Conservation (phyloP, 805 yeast species). For the Wickerhamiella lipophila region DNA sequence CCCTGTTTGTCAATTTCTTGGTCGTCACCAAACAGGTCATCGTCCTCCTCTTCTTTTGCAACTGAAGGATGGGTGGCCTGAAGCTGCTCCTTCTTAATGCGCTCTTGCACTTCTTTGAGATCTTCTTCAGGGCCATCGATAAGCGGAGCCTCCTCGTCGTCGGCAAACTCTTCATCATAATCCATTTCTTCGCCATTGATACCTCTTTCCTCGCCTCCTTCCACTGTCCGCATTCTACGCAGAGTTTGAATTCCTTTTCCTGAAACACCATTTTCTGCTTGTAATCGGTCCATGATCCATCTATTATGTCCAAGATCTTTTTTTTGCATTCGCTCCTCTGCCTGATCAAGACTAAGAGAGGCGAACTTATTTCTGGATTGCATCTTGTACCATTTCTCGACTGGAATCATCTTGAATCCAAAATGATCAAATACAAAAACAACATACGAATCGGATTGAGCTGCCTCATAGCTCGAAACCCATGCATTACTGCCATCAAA, state of each 20-base stretch:
- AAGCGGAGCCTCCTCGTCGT: constrained; percentile 97
- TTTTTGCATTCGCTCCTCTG: constrained; percentile 86
- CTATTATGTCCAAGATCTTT: constrained; percentile 58
- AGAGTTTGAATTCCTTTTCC: constrained; percentile 12
- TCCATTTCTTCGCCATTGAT: constrained; percentile 82
- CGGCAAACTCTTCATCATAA: constrained; percentile 93
- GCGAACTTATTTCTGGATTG: constrained; percentile 90
- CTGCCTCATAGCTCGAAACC: constrained; percentile 94
- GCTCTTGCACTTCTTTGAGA: constrained; percentile 68
- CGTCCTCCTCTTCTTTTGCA: constrained; percentile 46
- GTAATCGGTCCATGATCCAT: constrained; percentile 80
- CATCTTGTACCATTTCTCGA: constrained; percentile 85
- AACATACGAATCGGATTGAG: constrained; percentile 74
- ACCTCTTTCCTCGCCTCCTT: constrained; percentile 32
- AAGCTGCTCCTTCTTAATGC: constrained; percentile 29
- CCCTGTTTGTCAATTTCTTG: constrained; percentile 80
- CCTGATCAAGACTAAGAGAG: constrained; percentile 88
- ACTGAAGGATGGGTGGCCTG: constrained; percentile 57
- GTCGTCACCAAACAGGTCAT: constrained; percentile 56
- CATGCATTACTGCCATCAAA: constrained; percentile 87
- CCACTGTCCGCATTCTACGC: constrained; percentile 23
- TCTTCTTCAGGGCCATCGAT: constrained; percentile 94
- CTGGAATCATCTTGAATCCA: constrained; percentile 89
- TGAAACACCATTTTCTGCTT: constrained; percentile 30
- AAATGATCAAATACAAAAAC: constrained; percentile 65